Conservation (phyloP, 345 rosid species). For the Lenwebbia sp. region DNA sequence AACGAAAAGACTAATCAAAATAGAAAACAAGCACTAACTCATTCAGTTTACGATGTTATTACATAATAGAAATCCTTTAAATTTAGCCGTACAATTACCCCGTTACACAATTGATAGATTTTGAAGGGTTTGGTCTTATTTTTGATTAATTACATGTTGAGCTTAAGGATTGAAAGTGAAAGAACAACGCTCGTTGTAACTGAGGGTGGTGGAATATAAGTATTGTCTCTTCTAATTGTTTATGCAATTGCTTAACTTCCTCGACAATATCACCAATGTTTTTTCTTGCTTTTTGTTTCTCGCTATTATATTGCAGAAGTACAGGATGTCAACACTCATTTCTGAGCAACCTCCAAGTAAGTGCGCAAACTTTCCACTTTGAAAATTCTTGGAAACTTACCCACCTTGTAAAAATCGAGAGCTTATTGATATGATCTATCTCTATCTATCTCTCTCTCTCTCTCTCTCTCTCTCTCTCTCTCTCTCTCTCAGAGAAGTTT, state of each 20-base stretch:
- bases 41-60: not conserved
- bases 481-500: constrained; percentile 23
- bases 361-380: not conserved
- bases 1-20: not conserved
- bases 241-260: not conserved
- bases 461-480: not conserved
- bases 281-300: not conserved
- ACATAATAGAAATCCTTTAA: not conserved
- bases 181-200: not conserved
- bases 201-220: not conserved
- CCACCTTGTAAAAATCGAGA: not conserved
- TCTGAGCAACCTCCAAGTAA: constrained; percentile 40
- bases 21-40: not conserved
- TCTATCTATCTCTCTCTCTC: too few species aligned
- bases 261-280: not conserved
- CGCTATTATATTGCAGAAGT: constrained; percentile 29
- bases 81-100: not conserved
- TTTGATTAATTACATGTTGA: not conserved
- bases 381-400: not conserved
- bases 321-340: constrained; percentile 47
- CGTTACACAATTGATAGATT: not conserved
- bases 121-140: not conserved
- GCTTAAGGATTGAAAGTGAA: not conserved
- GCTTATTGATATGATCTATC: not conserved
- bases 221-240: not conserved